phyloP scores from a whole-genome alignment of 768 basidiomycete species.

The Rhizopogon vesiculosus region DNA sequence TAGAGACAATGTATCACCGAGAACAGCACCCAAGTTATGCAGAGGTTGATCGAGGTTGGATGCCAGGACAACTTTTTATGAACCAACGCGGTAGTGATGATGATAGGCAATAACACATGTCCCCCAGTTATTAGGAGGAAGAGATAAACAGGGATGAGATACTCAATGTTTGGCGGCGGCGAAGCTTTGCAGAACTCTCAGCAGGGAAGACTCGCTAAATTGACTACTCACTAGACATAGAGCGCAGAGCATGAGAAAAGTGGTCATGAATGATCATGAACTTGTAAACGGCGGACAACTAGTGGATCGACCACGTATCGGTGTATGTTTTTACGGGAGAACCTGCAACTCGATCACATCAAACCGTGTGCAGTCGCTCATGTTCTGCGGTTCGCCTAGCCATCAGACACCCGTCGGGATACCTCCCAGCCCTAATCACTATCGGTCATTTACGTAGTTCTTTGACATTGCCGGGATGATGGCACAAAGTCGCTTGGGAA shows the following conservation, averaged over 20 bases:
- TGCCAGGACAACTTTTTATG: slow-evolving; percentile 41
- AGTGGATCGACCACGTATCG: slow-evolving; percentile 3
- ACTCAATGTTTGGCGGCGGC: slow-evolving; percentile 19
- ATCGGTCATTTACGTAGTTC: background rate
- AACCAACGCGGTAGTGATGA: slow-evolving; percentile 41
- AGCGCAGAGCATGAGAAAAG: background rate
- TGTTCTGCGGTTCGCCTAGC: background rate
- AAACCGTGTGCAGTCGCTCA: background rate
- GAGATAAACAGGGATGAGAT: slow-evolving; percentile 36
- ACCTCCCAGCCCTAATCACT: background rate
- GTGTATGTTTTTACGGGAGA: slow-evolving; percentile 3
- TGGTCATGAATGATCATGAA: background rate
- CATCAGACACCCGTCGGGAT: background rate
- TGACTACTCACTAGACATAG: slow-evolving; percentile 14
- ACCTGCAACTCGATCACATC: background rate
- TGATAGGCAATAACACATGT: slow-evolving; percentile 45
- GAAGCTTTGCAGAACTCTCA: slow-evolving; percentile 1
- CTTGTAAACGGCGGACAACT: background rate
- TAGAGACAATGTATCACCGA: slow-evolving; percentile 46
- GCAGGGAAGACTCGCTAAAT: background rate
- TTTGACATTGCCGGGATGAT: background rate
- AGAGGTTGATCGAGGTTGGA: slow-evolving; percentile 54
- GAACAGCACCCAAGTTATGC: slow-evolving; percentile 50
- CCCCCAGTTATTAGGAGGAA: slow-evolving; percentile 48
- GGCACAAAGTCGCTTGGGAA: background rate